Conservation (phyloP, 2,329 filamentous ascomycete genomes). For the Aspergillus hiratsukae region DNA sequence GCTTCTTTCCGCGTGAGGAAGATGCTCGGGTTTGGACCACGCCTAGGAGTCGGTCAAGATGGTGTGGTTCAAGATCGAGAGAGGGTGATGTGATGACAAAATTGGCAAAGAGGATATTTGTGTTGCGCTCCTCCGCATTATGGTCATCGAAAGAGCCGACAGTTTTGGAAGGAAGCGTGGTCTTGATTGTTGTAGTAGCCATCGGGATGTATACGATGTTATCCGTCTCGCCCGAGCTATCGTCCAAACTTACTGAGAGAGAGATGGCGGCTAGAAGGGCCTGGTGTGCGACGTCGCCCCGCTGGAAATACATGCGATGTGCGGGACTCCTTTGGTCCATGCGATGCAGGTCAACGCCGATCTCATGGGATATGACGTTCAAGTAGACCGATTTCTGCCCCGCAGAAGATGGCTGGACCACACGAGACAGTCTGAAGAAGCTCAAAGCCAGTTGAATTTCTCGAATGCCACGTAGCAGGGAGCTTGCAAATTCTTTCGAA, state of each 20-base stretch:
- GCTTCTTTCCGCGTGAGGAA: conserved; percentile 42
- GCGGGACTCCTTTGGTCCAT: conserved; percentile 89
- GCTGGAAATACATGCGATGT: conserved; percentile 97
- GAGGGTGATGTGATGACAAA: conserved; percentile 94
- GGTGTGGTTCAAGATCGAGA: conserved; percentile 84
- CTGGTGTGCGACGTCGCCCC: conserved; percentile 89
- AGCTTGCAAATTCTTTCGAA: conserved; percentile 86
- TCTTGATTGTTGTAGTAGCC: conserved; percentile 92
- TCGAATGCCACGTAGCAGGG: conserved; percentile 85
- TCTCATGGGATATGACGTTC: conserved; percentile 91
- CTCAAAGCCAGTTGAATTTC: conserved; percentile 95
- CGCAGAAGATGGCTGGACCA: conserved; percentile 64
- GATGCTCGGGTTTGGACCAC: conserved; percentile 58
- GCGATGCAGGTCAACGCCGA: conserved; percentile 86
- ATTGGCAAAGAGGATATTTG: conserved; percentile 94
- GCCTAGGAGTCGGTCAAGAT: conserved; percentile 78
- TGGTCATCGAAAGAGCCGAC: conserved; percentile 69
- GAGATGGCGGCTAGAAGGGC: conserved; percentile 88
- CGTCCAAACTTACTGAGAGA: conserved; percentile 84
- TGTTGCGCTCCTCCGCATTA: conserved; percentile 79
- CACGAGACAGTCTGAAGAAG: conserved; percentile 81
- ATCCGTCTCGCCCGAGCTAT: conserved; percentile 80
- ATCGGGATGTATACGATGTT: conserved; percentile 91
- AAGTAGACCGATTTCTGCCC: conserved; percentile 69
- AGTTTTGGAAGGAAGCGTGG: conserved; percentile 90